Evolutionary conservation across 129 eudicot genomes (phyloP), one percentile per base, ranked within the genome.

Genomic region (Flaveria brownii): DNA sequence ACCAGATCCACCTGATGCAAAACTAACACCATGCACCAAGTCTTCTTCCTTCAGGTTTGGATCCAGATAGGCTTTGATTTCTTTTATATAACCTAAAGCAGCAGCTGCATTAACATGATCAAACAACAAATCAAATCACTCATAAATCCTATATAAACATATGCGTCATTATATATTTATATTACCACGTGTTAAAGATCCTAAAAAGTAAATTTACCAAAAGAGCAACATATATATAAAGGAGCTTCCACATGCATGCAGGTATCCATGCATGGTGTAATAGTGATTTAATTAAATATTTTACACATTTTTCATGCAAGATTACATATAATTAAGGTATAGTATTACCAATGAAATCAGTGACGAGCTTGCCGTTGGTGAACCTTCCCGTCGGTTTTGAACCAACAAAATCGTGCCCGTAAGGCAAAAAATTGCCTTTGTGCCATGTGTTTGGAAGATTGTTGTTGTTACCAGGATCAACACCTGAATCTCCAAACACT

Each of bases 381-480:
- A 92, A 89, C 86, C 97, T 86, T 41, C 97, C 96, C 0, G 93
- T 80, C 2, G 93, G 89, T 51, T 30, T 49, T 30, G 85, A 80
- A 71, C 51, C 63, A 33, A 12, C 23, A 68, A 89, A 89, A 73
- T 89, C 91, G 25, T 73, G 52, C 41, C 97, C 97, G 30, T 89
- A 92, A 30, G 96, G 97, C 68, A 82, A 70, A 77, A 85, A 92
- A 56, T 92, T 87, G 36, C 93, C 80, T 75, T 81, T 89, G 46
- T 63, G 77, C 51, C 73, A 18, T 2, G 91, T 87, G 13, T 49
- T n/a, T 5, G 83, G 80, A 20, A 59, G 78, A 78, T 86, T 73
- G 60, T 90, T 90, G 76, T 90, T 90, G 75, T 90, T 88, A 11
- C 96, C 96, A 13, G 93, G 92, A 83, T 90, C 96, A 0, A 88